Conservation (phyloP, 352 stramenopile genomes). For the Aphanomyces cochlioides region DNA sequence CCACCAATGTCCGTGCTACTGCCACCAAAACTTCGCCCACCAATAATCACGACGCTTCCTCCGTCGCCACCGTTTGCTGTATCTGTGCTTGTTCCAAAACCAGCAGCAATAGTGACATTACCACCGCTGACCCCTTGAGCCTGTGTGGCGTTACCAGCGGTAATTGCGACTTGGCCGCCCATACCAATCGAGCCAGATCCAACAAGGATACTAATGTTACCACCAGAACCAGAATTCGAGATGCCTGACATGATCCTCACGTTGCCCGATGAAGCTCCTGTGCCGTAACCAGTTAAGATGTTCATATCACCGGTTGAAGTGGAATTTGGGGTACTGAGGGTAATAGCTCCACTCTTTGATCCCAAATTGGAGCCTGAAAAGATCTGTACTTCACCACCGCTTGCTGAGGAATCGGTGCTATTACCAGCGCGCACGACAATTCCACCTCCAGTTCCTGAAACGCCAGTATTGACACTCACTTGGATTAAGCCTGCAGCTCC, state of each 20-base stretch:
- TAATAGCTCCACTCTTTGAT: constrained; percentile 25
- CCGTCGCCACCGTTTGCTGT: constrained; percentile 56
- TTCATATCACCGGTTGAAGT: background rate
- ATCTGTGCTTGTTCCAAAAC: constrained; percentile 31
- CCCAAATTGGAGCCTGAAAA: constrained; percentile 7
- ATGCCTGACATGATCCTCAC: constrained; percentile 8
- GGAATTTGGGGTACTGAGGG: constrained; percentile 14
- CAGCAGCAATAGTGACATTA: constrained; percentile 22
- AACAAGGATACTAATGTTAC: constrained; percentile 28
- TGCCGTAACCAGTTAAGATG: background rate
- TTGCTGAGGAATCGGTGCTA: constrained; percentile 36
- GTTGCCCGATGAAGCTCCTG: constrained; percentile 2
- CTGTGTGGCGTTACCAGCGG: constrained; percentile 13
- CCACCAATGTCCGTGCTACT: constrained; percentile 7
- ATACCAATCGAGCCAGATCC: constrained; percentile 20
- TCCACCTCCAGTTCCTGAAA: constrained; percentile 40
- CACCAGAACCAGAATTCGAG: constrained; percentile 17
- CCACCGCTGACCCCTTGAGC: constrained; percentile 11
- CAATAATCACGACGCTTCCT: constrained; percentile 31
- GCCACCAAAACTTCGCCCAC: background rate
- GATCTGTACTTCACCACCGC: constrained; percentile 29
- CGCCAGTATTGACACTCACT: constrained; percentile 43
- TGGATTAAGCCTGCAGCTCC: constrained; percentile 47
- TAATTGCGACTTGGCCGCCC: constrained; percentile 25
- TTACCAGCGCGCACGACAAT: constrained; percentile 44